Evolutionary conservation across 2,329 filamentous ascomycete genomes (phyloP).

Genomic region (Colletotrichum phormii): DNA sequence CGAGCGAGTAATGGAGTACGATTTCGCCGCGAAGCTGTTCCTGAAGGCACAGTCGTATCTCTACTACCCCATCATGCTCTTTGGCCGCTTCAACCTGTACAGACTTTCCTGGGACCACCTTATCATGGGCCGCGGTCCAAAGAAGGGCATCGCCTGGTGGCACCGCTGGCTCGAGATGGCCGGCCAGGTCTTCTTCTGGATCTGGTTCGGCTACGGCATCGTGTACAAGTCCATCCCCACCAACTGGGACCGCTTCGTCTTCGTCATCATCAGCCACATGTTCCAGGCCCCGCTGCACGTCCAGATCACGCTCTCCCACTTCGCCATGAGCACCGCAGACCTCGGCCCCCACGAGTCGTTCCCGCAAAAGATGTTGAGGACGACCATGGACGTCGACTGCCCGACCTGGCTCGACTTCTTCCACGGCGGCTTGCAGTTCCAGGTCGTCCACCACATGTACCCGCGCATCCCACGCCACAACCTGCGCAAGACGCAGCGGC

Average conservation of each 20-base stretch:
- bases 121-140: conserved; percentile 75
- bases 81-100: conserved; percentile 92
- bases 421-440: conserved; percentile 90
- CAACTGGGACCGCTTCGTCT: conserved; percentile 76
- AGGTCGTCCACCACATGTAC: conserved; percentile 88
- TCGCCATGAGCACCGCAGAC: conserved; percentile 92
- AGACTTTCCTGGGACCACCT: conserved; percentile 83
- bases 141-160: conserved; percentile 83
- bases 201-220: conserved; percentile 86
- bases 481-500: conserved; percentile 77
- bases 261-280: conserved; percentile 84
- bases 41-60: conserved; percentile 82
- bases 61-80: conserved; percentile 83
- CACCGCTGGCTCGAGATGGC: conserved; percentile 83
- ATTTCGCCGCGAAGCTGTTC: conserved; percentile 76
- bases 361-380: conserved; percentile 89
- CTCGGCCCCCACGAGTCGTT: conserved; percentile 88
- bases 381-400: conserved; percentile 94
- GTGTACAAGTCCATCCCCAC: conserved; percentile 79
- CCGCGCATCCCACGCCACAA: conserved; percentile 89
- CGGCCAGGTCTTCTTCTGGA: conserved; percentile 86
- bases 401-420: conserved; percentile 90
- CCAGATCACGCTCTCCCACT: conserved; percentile 92
- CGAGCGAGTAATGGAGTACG: conserved; percentile 82
- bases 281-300: conserved; percentile 85